A percentile compares a stretch with the other conserved stretches of the same genome.
Evolutionary conservation across 139 green algal genomes (phyloP).

Genomic region (Pleodorina starrii): DNA sequence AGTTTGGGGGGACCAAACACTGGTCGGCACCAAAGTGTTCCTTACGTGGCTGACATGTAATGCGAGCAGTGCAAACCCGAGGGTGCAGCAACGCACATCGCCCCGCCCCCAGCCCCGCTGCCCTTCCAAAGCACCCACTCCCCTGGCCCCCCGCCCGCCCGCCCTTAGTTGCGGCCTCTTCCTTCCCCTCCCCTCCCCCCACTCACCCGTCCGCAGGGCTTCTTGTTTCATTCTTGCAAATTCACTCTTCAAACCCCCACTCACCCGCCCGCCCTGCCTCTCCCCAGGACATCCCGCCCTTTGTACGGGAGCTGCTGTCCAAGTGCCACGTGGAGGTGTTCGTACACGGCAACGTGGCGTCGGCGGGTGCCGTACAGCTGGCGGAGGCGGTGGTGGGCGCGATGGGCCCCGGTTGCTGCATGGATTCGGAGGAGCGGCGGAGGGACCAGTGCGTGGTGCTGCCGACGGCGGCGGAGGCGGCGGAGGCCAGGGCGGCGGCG

Average conservation of each 20-base stretch:
- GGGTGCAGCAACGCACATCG: too few species aligned
- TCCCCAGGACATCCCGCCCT: slow-evolving; percentile 26
- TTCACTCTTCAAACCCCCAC: too few species aligned
- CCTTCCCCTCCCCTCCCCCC: neutral
- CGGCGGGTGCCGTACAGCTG: slow-evolving; percentile 62
- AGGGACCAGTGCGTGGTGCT: slow-evolving; percentile 65
- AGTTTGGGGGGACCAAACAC: too few species aligned
- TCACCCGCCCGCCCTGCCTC: neutral
- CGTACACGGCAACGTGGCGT: slow-evolving; percentile 86
- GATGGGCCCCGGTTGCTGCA: slow-evolving; percentile 10
- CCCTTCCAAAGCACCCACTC: neutral
- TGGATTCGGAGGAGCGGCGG: slow-evolving; percentile 49
- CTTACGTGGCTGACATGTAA: too few species aligned
- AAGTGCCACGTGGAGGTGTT: slow-evolving; percentile 83
- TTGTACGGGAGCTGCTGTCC: slow-evolving; percentile 54
- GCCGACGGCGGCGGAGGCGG: slow-evolving; percentile 29
- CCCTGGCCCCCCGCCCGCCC: too few species aligned
- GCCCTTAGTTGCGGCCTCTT: neutral
- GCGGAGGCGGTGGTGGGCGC: neutral
- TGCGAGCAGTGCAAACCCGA: too few species aligned
- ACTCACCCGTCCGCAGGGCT: neutral
- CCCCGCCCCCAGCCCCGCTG: too few species aligned
- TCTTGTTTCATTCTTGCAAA: neutral
- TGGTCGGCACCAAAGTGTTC: too few species aligned
- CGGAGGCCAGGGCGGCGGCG: neutral